A percentile compares a stretch with the other conserved stretches of the same genome.
Evolutionary conservation across 2,329 filamentous ascomycete genomes (phyloP).

Genomic region (Cytospora piceae): DNA sequence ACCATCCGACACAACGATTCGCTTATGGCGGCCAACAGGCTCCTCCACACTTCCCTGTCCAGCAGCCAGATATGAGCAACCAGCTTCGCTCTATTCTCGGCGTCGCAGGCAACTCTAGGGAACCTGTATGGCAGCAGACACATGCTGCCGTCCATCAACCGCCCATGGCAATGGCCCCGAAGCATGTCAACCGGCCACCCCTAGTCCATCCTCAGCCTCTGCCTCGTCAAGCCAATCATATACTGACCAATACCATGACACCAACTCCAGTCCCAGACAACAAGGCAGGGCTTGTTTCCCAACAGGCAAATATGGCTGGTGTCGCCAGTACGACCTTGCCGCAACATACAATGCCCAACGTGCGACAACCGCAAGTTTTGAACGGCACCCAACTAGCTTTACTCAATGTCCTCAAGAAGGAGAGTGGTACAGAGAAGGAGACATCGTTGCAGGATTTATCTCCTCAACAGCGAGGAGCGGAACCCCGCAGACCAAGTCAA

Average conservation of each 20-base stretch:
- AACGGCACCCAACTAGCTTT: constrained; percentile 49
- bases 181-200: constrained; percentile 2
- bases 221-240: constrained; percentile 25
- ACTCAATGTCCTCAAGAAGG: constrained; percentile 49
- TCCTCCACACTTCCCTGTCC: constrained; percentile 54
- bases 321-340: constrained; percentile 16
- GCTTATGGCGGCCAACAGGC: constrained; percentile 51
- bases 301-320: constrained; percentile 17
- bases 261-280: constrained; percentile 10
- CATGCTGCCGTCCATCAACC: constrained; percentile 23
- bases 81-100: constrained; percentile 34
- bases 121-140: constrained; percentile 23
- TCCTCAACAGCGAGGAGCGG: constrained; percentile 27
- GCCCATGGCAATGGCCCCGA: constrained; percentile 31
- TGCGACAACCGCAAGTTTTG: constrained; percentile 36
- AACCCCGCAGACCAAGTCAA: constrained; percentile 27
- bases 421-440: constrained; percentile 32
- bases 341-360: constrained; percentile 16
- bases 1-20: constrained; percentile 53
- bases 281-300: constrained; percentile 23
- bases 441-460: constrained; percentile 13
- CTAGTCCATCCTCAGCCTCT: constrained; percentile 35
- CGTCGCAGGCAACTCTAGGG: constrained; percentile 27
- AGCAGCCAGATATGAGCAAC: constrained; percentile 38
- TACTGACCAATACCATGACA: constrained; percentile 10